Evolutionary conservation across 495 filamentous ascomycete species (phyloP), one percentile per base, ranked within the genome.

Genomic region (Penicillium pancosmium): DNA sequence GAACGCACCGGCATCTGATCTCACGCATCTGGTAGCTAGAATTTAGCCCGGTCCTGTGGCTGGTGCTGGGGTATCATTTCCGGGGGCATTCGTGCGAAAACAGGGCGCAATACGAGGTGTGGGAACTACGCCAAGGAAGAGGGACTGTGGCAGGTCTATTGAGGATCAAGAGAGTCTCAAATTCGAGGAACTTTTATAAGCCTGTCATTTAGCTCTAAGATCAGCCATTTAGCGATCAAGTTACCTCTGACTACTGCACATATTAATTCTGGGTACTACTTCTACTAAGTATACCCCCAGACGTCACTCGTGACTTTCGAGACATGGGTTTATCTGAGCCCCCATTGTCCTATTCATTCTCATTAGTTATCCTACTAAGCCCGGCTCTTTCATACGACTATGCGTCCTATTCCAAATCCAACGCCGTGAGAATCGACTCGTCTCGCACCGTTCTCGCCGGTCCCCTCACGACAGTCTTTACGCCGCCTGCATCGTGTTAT

Each of bases 391-490:
- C 27, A 31, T 31, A 31, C 16, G 41, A 44, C 41, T n/a, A 13
- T 9, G 41, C 5, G 6, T 44, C 15, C n/a, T 44, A n/a, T 12
- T 44, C 41, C 1, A 44, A 19, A 16, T 44, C 41, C 2, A 44
- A 13, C 16, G 41, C 41, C 4, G n/a, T 9, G 8, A 44, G 41
- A 10, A 4, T 19, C 4, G 41, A 44, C 16, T n/a, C 15, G 0
- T n/a, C 41, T n/a, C 15, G 41, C n/a, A 16, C 41, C 2, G 8
- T 19, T 3, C 13, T n/a, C 19, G 41, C 41, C 50, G 61, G 61
- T 12, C 56, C 61, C 3, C 52, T 64, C 2, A 64, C 61, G 13
- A 64, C 56, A 2, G 16, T 13, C 33, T 64, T 64, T 50, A 59
- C 61, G 12, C 56, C 52, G 2, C 44, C 61, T 0, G 25, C 56